A percentile compares a stretch with the other conserved stretches of the same genome.
phyloP scores from a whole-genome alignment of 371 early-diverging fungal species.

The Lichtheimia ramosa region DNA sequence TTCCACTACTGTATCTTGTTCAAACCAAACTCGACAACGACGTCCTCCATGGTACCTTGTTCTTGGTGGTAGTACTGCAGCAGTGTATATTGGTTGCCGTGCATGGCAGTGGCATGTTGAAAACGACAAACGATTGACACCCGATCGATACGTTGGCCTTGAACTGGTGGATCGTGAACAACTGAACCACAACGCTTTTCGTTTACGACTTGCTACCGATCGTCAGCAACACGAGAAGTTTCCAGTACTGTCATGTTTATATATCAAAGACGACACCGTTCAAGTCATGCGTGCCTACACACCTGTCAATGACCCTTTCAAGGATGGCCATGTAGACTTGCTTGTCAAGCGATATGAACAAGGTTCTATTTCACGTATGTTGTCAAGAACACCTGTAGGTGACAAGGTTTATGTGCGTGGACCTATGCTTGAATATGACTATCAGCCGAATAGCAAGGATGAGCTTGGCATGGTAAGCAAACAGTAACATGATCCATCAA shows the following conservation, averaged over 20 bases:
- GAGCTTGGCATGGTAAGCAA: slow-evolving; percentile 67
- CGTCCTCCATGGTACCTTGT: background rate
- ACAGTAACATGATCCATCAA: slow-evolving; percentile 12
- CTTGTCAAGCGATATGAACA: slow-evolving; percentile 61
- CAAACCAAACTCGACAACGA: background rate
- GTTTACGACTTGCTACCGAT: slow-evolving; percentile 28
- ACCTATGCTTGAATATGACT: slow-evolving; percentile 56
- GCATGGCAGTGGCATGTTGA: slow-evolving; percentile 8
- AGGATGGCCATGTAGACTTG: slow-evolving; percentile 57
- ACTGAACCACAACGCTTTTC: slow-evolving; percentile 34
- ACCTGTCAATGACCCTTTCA: slow-evolving; percentile 52
- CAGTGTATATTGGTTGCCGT: background rate
- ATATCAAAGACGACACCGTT: slow-evolving; percentile 67
- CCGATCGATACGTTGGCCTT: slow-evolving; percentile 29
- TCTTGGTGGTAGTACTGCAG: background rate
- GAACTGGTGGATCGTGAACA: slow-evolving; percentile 23
- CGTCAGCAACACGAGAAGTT: slow-evolving; percentile 13
- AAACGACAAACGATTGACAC: slow-evolving; percentile 17
- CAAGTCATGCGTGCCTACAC: slow-evolving; percentile 71
- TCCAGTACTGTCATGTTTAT: slow-evolving; percentile 53
- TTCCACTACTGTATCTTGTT: background rate
- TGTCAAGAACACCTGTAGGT: slow-evolving; percentile 39
- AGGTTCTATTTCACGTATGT: slow-evolving; percentile 54
- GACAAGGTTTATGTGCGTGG: slow-evolving; percentile 58
- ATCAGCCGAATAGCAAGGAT: slow-evolving; percentile 34